Evolutionary conservation across 345 rosid genomes (phyloP).

Genomic region (Tarenaya hassleriana): DNA sequence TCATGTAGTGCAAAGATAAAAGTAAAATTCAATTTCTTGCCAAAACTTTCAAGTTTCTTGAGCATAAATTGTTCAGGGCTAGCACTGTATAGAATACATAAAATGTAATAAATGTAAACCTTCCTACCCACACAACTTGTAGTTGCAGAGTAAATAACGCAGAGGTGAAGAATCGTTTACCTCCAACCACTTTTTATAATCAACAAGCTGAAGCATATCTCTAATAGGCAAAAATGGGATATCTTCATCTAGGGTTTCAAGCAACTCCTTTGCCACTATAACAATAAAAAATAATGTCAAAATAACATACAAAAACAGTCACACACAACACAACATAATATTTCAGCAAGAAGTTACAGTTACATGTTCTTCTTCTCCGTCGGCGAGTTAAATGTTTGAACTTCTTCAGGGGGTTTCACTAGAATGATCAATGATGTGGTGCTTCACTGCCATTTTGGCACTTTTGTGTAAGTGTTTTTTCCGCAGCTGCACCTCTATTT

Average conservation of each 20-base stretch:
- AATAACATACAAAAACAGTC: background rate
- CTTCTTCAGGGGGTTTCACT: slow-evolving; percentile 42
- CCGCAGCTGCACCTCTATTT: slow-evolving; percentile 26
- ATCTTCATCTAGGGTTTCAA: slow-evolving; percentile 67
- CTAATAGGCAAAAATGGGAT: slow-evolving; percentile 48
- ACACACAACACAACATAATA: slow-evolving; percentile 1
- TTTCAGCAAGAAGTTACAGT: slow-evolving; percentile 9
- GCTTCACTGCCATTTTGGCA: slow-evolving; percentile 32
- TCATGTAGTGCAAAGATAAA: background rate
- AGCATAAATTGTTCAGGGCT: too few relatives aligned
- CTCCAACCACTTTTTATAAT: slow-evolving; percentile 52
- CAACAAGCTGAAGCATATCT: slow-evolving; percentile 68
- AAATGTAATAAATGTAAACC: background rate
- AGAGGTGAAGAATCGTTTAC: slow-evolving; percentile 27
- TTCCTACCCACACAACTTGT: background rate
- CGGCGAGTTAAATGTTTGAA: slow-evolving; percentile 71
- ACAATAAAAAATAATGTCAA: background rate
- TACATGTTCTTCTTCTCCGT: slow-evolving; percentile 47
- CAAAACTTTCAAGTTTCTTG: too few relatives aligned
- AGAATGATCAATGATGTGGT: slow-evolving; percentile 33
- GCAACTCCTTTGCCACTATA: slow-evolving; percentile 56
- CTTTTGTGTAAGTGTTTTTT: slow-evolving; percentile 34
- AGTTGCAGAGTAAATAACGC: background rate
- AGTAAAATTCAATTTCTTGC: background rate
- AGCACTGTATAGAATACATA: too few relatives aligned